A percentile compares a stretch with the other conserved stretches of the same genome.
Conservation (phyloP, 306 rosid genomes). For the Leucaena leucocephala region DNA sequence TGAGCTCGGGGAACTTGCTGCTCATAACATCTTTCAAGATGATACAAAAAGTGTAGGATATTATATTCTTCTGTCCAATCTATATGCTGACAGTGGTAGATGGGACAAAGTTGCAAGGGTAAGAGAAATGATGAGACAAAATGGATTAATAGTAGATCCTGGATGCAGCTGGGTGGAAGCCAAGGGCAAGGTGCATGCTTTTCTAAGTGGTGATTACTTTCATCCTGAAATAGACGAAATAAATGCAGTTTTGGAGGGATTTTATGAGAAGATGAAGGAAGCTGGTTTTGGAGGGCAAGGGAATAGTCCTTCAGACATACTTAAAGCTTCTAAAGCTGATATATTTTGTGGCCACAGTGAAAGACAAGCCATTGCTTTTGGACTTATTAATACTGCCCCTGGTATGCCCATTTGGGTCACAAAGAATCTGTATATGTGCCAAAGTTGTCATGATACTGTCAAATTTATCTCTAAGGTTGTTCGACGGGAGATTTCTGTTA, state of each 20-base stretch:
- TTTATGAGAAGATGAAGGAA: constrained; percentile 75
- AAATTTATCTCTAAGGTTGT: constrained; percentile 77
- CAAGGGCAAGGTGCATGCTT: constrained; percentile 86
- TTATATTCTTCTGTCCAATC: constrained; percentile 74
- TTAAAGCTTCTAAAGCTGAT: constrained; percentile 83
- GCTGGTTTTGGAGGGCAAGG: constrained; percentile 44
- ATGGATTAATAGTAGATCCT: constrained; percentile 77
- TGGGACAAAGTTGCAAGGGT: constrained; percentile 81
- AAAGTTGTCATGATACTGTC: constrained; percentile 66
- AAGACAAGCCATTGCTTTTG: constrained; percentile 77
- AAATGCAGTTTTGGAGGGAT: constrained; percentile 62
- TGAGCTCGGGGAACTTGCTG: constrained; percentile 88
- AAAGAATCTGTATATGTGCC: constrained; percentile 89
- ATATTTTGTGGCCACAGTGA: constrained; percentile 96
- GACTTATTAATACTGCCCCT: constrained; percentile 76
- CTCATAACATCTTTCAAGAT: constrained; percentile 57
- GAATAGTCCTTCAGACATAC: constrained; percentile 42
- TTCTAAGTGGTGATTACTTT: constrained; percentile 69
- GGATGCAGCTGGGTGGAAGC: constrained; percentile 97
- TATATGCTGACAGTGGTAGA: constrained; percentile 63
- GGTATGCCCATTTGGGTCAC: constrained; percentile 88
- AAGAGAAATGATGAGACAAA: constrained; percentile 68
- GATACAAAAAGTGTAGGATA: constrained; percentile 68
- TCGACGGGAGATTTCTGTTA: constrained; percentile 79
- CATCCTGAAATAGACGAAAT: constrained; percentile 76